Evolutionary conservation across 1,139 yeast genomes (phyloP).

Genomic region (Geotrichum citri-aurantii): DNA sequence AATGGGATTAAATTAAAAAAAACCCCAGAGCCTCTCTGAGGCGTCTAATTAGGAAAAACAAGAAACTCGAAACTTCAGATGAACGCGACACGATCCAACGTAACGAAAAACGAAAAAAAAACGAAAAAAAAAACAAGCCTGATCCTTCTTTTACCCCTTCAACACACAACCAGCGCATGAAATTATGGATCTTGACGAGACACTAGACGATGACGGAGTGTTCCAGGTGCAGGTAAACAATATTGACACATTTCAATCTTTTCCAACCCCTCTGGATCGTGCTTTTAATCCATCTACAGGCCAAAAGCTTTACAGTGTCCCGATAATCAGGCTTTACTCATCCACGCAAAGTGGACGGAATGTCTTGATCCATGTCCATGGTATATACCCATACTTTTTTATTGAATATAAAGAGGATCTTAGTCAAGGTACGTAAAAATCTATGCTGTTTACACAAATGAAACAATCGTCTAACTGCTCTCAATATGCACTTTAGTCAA

Average conservation of each 20-base stretch:
- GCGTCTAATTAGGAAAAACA: neutral
- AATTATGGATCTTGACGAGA: neutral
- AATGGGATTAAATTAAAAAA: neutral
- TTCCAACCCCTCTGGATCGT: conserved; percentile 44
- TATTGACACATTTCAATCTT: conserved; percentile 55
- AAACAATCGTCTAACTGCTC: neutral
- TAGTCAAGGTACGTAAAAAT: conserved; percentile 23
- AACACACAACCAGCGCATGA: neutral
- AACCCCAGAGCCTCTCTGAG: neutral
- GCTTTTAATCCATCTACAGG: conserved; percentile 25
- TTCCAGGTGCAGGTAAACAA: conserved; percentile 35
- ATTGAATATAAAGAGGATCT: conserved; percentile 48
- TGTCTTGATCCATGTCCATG: conserved; percentile 69
- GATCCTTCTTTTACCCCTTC: too few species aligned
- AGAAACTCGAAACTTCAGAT: neutral
- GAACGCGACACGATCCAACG: neutral
- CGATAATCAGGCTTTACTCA: conserved; percentile 75
- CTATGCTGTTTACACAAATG: neutral
- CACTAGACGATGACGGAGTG: neutral
- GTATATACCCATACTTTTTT: conserved; percentile 74
- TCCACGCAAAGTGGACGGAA: conserved; percentile 51
- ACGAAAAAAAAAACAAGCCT: neutral
- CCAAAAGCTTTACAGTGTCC: conserved; percentile 44
- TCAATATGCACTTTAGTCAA: conserved; percentile 19
- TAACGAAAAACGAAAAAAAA: too few species aligned